Evolutionary conservation across 2,329 filamentous ascomycete genomes (phyloP), one percentile per base, ranked within the genome.

Genomic region (Cytospora piceae): DNA sequence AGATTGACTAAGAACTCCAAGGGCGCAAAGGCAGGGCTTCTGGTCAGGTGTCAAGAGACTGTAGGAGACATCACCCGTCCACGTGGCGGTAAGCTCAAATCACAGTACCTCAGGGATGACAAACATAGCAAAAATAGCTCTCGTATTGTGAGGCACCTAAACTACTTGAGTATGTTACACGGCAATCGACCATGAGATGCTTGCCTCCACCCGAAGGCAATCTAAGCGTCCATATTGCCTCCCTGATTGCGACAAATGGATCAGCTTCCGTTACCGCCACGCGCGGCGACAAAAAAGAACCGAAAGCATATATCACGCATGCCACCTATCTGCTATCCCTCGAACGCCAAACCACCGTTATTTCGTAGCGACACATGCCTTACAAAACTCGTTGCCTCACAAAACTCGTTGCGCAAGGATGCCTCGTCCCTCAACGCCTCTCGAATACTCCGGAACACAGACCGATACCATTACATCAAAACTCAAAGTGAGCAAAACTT

Each of bases 341-440:
- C 3, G 27, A 57, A 63, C 53, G 31, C 61, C 53, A 39, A 42
- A 39, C n/a, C 53, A 57, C 5, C 49, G 7, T 5, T 4, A 24
- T 49, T 14, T 29, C 29, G 3, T 31, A 20, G 37, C 29, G 42
- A 17, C 15, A 9, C 27, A 49, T 24, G 29, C 61, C 61, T 63
- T 15, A 37, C 32, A 51, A 55, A 34, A 39, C 39, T 17, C 31
- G 17, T 52, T 39, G 7, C n/a, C n/a, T n/a, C 27, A 29, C 27
- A 29, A 29, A 29, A n/a, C n/a, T n/a, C n/a, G 22, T 51, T 37
- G 6, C n/a, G 54, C 46, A n/a, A 24, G 31, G 17, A 22, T 39
- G 32, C 27, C 31, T 27, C 37, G 7, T 37, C 29, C 34, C 34
- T 31, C 8, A 63, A 58, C 61, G 42, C 61, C 39, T 63, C 53